phyloP scores from a whole-genome alignment of 805 yeast genomes.

The Wickerhamiella lipophila region DNA sequence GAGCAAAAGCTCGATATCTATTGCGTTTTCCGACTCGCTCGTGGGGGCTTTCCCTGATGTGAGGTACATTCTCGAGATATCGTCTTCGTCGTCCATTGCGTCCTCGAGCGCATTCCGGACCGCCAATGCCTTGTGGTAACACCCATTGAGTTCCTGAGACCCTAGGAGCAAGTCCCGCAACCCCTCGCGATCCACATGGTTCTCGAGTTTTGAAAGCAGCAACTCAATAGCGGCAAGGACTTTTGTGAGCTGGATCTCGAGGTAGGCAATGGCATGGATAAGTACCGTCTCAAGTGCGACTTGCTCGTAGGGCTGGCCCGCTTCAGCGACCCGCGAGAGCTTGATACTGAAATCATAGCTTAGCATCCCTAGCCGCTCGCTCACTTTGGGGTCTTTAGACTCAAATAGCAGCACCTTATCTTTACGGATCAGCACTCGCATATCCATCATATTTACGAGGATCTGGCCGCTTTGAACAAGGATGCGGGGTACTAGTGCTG shows the following conservation, averaged over 20 bases:
- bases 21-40: slow-evolving; percentile 26
- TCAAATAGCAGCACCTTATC: slow-evolving; percentile 53
- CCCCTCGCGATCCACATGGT: slow-evolving; percentile 62
- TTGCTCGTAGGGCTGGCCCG: slow-evolving; percentile 58
- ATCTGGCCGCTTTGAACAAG: slow-evolving; percentile 47
- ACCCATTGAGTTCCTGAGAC: slow-evolving; percentile 57
- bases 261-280: slow-evolving; percentile 62
- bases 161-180: slow-evolving; percentile 59
- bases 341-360: slow-evolving; percentile 76
- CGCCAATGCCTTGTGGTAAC: slow-evolving; percentile 61
- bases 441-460: slow-evolving; percentile 47
- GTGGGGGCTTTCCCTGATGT: slow-evolving; percentile 28
- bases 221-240: slow-evolving; percentile 48
- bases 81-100: slow-evolving; percentile 74
- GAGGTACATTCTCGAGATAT: slow-evolving; percentile 65
- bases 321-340: slow-evolving; percentile 26
- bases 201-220: slow-evolving; percentile 60
- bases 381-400: slow-evolving; percentile 37
- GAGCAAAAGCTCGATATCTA: slow-evolving; percentile 71
- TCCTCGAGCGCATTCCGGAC: slow-evolving; percentile 77
- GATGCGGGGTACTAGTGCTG: slow-evolving; percentile 52
- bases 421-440: slow-evolving; percentile 47
- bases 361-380: slow-evolving; percentile 57
- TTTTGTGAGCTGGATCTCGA: slow-evolving; percentile 60
- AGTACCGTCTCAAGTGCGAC: slow-evolving; percentile 72